Percentiles rank a stretch among this genome's conserved stretches.
phyloP scores from a whole-genome alignment of 2,329 filamentous ascomycete genomes.

The Phoma sp. region DNA sequence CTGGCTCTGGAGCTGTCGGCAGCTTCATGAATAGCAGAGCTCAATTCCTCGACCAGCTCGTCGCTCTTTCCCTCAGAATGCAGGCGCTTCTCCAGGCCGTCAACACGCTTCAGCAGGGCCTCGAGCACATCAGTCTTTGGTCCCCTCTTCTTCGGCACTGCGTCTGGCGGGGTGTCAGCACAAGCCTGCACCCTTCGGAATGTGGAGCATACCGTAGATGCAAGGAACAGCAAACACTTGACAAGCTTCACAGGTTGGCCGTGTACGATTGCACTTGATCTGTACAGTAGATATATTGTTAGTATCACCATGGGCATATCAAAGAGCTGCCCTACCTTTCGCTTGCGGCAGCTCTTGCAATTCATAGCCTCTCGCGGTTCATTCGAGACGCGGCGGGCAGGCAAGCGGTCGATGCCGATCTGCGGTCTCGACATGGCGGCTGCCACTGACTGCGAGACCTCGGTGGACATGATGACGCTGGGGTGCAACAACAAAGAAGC shows the following conservation, averaged over 20 bases:
- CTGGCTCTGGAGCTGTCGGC: conserved; percentile 27
- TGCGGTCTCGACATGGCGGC: conserved; percentile 72
- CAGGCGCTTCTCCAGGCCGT: conserved; percentile 80
- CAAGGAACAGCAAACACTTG: conserved; percentile 88
- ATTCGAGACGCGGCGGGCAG: conserved; percentile 71
- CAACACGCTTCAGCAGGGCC: conserved; percentile 81
- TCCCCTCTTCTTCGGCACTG: conserved; percentile 85
- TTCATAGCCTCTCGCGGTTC: conserved; percentile 92
- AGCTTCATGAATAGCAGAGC: conserved; percentile 31
- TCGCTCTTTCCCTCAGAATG: conserved; percentile 62
- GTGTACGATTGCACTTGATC: conserved; percentile 91
- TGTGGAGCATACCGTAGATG: conserved; percentile 71
- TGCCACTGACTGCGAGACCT: conserved; percentile 38
- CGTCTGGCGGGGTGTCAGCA: conserved; percentile 62
- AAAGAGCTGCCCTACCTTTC: conserved; percentile 67
- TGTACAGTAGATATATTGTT: conserved; percentile 46
- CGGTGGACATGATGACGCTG: conserved; percentile 38
- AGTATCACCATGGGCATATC: conserved; percentile 13
- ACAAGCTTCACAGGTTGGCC: conserved; percentile 85
- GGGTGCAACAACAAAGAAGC: conserved; percentile 33
- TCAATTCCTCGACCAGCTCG: conserved; percentile 36
- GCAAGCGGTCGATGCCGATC: conserved; percentile 80
- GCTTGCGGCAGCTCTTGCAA: conserved; percentile 90
- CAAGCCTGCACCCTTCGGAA: conserved; percentile 7
- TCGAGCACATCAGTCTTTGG: conserved; percentile 90